These are phyloP conservation scores for Pythium periplocum DNA, from an alignment of 352 stramenopile genomes.

Conservation along the genomic window DNA sequence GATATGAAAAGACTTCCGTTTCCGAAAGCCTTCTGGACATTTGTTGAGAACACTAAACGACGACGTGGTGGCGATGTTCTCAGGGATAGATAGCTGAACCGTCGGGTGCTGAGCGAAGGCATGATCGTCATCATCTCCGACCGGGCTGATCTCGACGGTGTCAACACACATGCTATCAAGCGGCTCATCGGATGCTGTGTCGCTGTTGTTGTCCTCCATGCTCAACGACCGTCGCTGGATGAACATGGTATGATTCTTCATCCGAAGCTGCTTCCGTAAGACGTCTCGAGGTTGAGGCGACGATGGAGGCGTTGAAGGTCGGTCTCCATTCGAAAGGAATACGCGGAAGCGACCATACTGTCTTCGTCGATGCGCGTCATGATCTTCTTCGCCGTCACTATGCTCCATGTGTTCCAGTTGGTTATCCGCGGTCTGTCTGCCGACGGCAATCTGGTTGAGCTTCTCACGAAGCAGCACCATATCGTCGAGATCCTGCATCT, in stretches of 20 bases:
- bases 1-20: slow-evolving; percentile 71
- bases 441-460: slow-evolving; percentile 66
- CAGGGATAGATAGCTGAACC: slow-evolving; percentile 46
- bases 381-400: slow-evolving; percentile 16
- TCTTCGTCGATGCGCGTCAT: slow-evolving; percentile 6
- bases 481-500: slow-evolving; percentile 34
- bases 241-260: slow-evolving; percentile 35
- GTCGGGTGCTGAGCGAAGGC: slow-evolving; percentile 13
- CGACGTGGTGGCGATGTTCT: slow-evolving; percentile 39
- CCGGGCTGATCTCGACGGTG: slow-evolving; percentile 46
- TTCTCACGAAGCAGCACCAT: slow-evolving; percentile 69
- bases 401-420: slow-evolving; percentile 16
- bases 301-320: slow-evolving; percentile 64
- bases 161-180: slow-evolving; percentile 51
- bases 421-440: slow-evolving; percentile 6
- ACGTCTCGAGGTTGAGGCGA: slow-evolving; percentile 73
- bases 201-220: slow-evolving; percentile 19
- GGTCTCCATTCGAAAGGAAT: slow-evolving; percentile 33
- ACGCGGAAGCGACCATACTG: slow-evolving; percentile 34
- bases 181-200: slow-evolving; percentile 14
- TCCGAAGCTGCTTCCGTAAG: slow-evolving; percentile 57
- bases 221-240: slow-evolving; percentile 13
- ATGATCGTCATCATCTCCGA: slow-evolving; percentile 26
- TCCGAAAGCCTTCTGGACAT: slow-evolving; percentile 63
- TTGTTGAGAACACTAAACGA: slow-evolving; percentile 58